Conservation (phyloP, 2,329 filamentous ascomycete genomes). For the Verticillium tricorpus region DNA sequence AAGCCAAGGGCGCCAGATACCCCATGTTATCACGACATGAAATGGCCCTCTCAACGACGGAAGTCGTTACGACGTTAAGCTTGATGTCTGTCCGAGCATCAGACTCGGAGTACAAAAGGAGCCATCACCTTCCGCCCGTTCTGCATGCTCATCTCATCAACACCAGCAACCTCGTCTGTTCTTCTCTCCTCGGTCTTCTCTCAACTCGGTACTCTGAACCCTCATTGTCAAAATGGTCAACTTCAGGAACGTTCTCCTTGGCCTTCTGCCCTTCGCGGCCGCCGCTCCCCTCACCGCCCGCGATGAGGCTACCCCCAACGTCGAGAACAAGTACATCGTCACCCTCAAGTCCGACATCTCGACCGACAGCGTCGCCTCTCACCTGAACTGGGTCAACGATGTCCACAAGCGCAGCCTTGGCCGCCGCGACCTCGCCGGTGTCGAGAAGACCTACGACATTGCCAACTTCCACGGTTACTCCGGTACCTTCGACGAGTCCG, state of each 20-base stretch:
- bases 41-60: background rate
- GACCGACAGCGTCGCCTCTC: conserved; percentile 20
- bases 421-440: conserved; percentile 27
- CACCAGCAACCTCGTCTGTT: background rate
- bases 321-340: conserved; percentile 35
- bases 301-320: background rate
- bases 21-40: background rate
- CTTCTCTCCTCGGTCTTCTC: background rate
- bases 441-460: conserved; percentile 16
- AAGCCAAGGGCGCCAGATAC: background rate
- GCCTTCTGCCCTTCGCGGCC: background rate
- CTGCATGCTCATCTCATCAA: background rate
- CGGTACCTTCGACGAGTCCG: conserved; percentile 33
- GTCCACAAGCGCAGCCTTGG: conserved; percentile 27
- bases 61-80: background rate
- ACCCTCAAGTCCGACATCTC: conserved; percentile 33
- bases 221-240: background rate
- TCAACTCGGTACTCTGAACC: background rate
- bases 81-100: background rate
- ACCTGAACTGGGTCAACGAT: conserved; percentile 21
- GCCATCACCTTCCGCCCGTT: background rate
- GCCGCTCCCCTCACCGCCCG: background rate
- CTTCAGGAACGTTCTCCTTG: conserved; percentile 2
- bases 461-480: conserved; percentile 35
- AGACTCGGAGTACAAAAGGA: background rate